These are phyloP conservation scores for Solanum neorickii DNA, from an alignment of 257 asterid genomes.

Conservation along the genomic window DNA sequence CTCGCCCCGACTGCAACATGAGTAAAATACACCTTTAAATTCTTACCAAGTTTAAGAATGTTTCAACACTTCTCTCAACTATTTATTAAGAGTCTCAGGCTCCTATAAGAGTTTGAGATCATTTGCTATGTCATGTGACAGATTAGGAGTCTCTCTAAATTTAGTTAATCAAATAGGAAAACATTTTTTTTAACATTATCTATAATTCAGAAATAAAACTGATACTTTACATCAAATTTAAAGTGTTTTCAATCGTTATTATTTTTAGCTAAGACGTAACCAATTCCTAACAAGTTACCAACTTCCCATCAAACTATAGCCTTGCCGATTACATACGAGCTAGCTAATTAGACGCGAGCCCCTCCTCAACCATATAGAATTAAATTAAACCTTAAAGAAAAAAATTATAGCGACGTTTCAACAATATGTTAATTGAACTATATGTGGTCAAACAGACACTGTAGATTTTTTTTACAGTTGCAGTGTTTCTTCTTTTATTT, in stretches of 20 bases:
- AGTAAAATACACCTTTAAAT: too few species aligned
- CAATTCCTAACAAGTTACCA: background rate
- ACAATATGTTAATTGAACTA: background rate
- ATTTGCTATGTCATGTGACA: too few species aligned
- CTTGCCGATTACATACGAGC: background rate
- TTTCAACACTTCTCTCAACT: too few species aligned
- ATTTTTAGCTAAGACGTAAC: background rate
- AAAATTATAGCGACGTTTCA: background rate
- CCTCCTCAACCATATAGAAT: background rate
- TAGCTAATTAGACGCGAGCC: background rate
- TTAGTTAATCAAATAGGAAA: too few species aligned
- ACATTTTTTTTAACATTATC: too few species aligned
- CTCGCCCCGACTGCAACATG: too few species aligned
- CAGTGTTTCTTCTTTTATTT: background rate
- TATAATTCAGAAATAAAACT: too few species aligned
- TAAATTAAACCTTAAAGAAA: background rate
- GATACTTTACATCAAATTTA: too few species aligned
- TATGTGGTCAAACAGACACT: background rate
- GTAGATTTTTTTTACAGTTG: background rate
- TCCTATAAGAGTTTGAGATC: too few species aligned
- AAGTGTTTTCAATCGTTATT: too few species aligned
- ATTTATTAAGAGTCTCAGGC: too few species aligned
- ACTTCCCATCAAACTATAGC: background rate
- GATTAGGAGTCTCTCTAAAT: fast-evolving
- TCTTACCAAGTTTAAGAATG: too few species aligned